Evolutionary conservation across 306 rosid species (phyloP).

Genomic region (Dryas octopetala): DNA sequence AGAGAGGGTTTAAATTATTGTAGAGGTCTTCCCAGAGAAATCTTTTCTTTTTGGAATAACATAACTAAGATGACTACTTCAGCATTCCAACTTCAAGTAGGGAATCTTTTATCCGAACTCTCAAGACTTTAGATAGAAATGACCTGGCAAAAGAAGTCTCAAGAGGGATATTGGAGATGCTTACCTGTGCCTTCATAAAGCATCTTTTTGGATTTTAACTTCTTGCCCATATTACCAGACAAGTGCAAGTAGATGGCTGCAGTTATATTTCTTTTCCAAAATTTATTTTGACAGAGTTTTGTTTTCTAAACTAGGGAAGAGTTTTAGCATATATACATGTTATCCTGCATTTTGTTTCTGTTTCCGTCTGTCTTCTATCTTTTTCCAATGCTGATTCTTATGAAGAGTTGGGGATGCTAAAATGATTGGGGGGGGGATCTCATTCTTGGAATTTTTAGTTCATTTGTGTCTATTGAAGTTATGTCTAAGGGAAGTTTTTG

Average conservation of each 20-base stretch:
- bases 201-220: neutral
- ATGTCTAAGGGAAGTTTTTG: neutral
- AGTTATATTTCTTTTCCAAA: neutral
- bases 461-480: no score
- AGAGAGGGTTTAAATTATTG: neutral
- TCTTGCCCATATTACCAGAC: neutral
- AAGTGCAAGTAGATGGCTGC: neutral
- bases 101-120: neutral
- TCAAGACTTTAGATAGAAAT: no score
- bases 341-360: neutral
- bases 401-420: neutral
- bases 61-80: neutral
- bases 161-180: neutral
- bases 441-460: neutral
- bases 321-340: neutral
- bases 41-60: neutral
- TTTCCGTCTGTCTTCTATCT: neutral
- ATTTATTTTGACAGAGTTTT: neutral
- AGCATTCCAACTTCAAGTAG: neutral
- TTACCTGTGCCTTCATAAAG: neutral
- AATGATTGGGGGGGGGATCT: neutral
- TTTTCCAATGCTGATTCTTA: neutral
- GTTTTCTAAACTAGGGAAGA: neutral
- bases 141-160: neutral
- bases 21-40: neutral